phyloP scores from a whole-genome alignment of 2,329 filamentous ascomycete genomes.

The Dothidotthia symphoricarpi region DNA sequence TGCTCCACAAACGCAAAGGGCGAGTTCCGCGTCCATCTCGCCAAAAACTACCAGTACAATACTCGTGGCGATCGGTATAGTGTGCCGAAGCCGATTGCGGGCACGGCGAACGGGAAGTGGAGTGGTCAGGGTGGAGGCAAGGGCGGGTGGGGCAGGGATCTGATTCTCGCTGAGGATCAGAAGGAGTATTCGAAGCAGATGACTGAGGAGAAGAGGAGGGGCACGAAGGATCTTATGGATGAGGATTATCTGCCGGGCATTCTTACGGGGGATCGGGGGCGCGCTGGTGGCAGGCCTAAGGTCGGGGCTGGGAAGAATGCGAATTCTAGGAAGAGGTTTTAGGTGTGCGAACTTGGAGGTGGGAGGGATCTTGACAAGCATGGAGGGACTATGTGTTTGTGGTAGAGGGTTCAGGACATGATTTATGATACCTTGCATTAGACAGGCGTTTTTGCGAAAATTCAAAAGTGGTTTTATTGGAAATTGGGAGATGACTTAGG shows the following conservation, averaged over 20 bases:
- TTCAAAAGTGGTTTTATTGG: neutral
- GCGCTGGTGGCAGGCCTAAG: conserved; percentile 65
- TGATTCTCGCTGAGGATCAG: conserved; percentile 92
- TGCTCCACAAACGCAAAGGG: conserved; percentile 82
- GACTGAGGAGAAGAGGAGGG: conserved; percentile 62
- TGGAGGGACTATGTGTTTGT: too few relatives aligned
- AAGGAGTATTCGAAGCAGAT: conserved; percentile 77
- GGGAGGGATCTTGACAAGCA: too few relatives aligned
- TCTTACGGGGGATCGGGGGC: conserved; percentile 72
- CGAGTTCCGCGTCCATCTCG: conserved; percentile 80
- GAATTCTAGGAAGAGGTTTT: conserved; percentile 68
- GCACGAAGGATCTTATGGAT: conserved; percentile 86
- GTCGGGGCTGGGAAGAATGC: conserved; percentile 84
- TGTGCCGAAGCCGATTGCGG: conserved; percentile 84
- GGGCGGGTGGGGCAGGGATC: conserved; percentile 77
- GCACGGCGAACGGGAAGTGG: conserved; percentile 73
- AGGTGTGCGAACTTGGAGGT: neutral
- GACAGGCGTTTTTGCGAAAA: neutral
- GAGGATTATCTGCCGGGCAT: conserved; percentile 87
- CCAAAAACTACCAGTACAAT: conserved; percentile 96
- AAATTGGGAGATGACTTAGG: neutral
- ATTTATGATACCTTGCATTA: neutral
- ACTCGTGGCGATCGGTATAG: conserved; percentile 89
- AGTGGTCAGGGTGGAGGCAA: conserved; percentile 70
- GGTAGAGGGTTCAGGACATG: neutral